Percentiles rank a stretch among this genome's conserved stretches.
phyloP scores from a whole-genome alignment of 306 rosid species.

The Quercus agrifolia region DNA sequence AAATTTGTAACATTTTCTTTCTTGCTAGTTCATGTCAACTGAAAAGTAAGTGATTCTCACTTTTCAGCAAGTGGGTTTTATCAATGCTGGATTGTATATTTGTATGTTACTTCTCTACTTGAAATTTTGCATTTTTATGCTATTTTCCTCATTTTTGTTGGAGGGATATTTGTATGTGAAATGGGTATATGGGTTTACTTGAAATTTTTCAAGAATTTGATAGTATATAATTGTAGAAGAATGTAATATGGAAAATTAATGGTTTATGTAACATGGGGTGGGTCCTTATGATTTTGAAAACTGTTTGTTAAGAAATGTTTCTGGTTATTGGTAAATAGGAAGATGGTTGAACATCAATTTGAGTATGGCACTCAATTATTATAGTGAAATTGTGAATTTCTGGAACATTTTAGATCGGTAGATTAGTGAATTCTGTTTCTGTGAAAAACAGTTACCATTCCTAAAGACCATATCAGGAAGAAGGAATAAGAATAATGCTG shows the following conservation, averaged over 20 bases:
- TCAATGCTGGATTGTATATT: neutral
- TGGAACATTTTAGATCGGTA: no score
- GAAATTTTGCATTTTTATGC: neutral
- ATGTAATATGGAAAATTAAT: neutral
- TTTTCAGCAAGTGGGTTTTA: neutral
- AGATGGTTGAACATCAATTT: no score
- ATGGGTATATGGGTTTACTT: constrained; percentile 4
- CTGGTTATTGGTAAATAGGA: no score
- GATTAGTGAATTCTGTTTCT: no score
- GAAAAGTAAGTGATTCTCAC: neutral
- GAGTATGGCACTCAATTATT: no score
- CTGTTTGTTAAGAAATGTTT: no score
- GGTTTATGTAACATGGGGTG: neutral
- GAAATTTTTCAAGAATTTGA: neutral
- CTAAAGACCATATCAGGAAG: no score
- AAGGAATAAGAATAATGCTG: no score
- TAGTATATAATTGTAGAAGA: neutral
- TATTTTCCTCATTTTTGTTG: neutral
- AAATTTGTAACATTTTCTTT: neutral
- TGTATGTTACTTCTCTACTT: neutral
- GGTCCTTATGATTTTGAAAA: neutral
- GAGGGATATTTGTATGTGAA: neutral
- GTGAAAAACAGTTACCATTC: no score
- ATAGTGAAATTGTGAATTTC: no score
- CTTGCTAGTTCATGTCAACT: neutral